phyloP scores from a whole-genome alignment of 1,284 basidiomycete genomes.

The Tilletia caries region DNA sequence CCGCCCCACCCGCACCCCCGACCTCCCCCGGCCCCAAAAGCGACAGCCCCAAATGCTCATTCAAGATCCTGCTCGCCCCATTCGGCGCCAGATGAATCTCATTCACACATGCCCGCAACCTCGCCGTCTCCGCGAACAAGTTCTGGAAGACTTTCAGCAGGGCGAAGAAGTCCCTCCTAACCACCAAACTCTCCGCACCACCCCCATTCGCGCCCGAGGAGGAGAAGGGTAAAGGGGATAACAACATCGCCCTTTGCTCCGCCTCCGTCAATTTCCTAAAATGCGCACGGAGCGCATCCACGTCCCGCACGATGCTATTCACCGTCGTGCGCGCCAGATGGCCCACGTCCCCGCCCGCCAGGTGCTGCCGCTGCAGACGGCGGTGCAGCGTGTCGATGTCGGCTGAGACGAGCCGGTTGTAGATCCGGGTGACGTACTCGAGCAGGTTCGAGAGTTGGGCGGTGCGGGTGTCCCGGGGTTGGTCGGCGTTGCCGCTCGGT shows the following conservation, averaged over 20 bases:
- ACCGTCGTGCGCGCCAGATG: conserved; percentile 83
- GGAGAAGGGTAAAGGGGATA: conserved; percentile 57
- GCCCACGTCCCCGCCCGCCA: conserved; percentile 74
- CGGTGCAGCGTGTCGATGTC: conserved; percentile 84
- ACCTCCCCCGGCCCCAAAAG: conserved; percentile 24
- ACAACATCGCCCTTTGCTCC: conserved; percentile 52
- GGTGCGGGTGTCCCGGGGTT: conserved; percentile 42
- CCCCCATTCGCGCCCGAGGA: conserved; percentile 48
- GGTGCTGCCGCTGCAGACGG: conserved; percentile 83
- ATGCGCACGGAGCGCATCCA: conserved; percentile 67
- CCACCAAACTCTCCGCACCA: conserved; percentile 58
- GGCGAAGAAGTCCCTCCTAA: conserved; percentile 75
- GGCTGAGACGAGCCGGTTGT: conserved; percentile 70
- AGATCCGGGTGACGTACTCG: conserved; percentile 68
- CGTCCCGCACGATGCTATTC: conserved; percentile 70
- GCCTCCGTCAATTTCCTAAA: conserved; percentile 65
- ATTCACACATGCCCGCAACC: conserved; percentile 78
- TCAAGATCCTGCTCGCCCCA: conserved; percentile 57
- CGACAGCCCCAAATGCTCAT: conserved; percentile 43
- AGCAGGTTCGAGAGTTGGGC: conserved; percentile 63
- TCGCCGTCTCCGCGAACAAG: conserved; percentile 75
- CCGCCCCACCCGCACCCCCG: conserved; percentile 14
- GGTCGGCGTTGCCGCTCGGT: no score
- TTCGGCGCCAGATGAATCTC: conserved; percentile 84
- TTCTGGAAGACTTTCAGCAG: conserved; percentile 84